Conservation (phyloP, 2,329 filamentous ascomycete genomes). For the Tolypocladium tropicale region DNA sequence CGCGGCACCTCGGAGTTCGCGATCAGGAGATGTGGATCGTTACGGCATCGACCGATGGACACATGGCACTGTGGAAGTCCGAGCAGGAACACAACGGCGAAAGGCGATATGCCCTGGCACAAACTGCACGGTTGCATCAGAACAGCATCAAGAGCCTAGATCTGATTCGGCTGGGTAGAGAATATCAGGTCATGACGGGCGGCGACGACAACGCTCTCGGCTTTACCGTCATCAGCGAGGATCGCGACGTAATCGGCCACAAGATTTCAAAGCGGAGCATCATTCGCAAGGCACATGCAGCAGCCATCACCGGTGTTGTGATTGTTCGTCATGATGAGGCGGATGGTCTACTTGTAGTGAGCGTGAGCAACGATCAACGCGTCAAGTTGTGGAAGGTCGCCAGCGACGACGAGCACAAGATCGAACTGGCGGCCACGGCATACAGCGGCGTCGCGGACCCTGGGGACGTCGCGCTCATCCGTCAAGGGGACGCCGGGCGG, state of each 20-base stretch:
- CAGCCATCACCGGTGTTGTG: conserved; percentile 53
- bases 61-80: conserved; percentile 34
- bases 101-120: conserved; percentile 14
- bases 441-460: conserved; percentile 53
- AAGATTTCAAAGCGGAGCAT: conserved; percentile 13
- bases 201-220: conserved; percentile 83
- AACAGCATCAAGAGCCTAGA: conserved; percentile 65
- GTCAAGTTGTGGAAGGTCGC: conserved; percentile 43
- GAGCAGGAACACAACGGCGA: conserved; percentile 3
- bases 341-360: conserved; percentile 22
- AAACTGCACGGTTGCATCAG: conserved; percentile 55
- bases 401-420: conserved; percentile 8
- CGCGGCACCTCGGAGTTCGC: conserved; percentile 29
- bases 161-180: conserved; percentile 20
- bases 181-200: conserved; percentile 55
- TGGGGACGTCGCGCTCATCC: conserved; percentile 37
- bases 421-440: conserved; percentile 34
- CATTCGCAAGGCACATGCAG: conserved; percentile 51
- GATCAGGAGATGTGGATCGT: conserved; percentile 32
- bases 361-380: conserved; percentile 50
- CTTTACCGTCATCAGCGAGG: conserved; percentile 28
- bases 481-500: conserved; percentile 5
- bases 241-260: conserved; percentile 9
- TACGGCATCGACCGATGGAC: conserved; percentile 74
- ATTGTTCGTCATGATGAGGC: conserved; percentile 17